Evolutionary conservation across 257 asterid species (phyloP), one percentile per base, ranked within the genome.

Genomic region (Solanum sejunctum): DNA sequence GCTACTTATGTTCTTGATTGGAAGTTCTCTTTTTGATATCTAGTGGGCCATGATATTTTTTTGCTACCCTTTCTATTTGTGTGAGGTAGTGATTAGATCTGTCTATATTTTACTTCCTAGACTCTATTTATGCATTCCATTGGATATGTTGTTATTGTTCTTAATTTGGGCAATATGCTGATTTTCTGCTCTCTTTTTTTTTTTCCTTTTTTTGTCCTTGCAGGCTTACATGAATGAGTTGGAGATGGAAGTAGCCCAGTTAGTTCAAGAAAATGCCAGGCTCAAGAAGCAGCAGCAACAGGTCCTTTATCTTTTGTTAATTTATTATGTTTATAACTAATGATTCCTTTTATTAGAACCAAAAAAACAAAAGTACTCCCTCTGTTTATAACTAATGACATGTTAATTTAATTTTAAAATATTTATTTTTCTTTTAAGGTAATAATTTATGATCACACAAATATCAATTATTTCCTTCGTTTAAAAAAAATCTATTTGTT

Each of bases 151-250:
- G 32, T 28, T 28, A 2, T 28, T 70, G 12, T 70, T 39, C 36
- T 71, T 71, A 10, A n/a, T 72, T 45, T 20, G 2, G 17, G 12
- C 45, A 23, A 23, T 49, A 49, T 23, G 26, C 8, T 45, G 32
- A 58, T 51, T 15, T 55, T 5, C 21, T 28, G 32, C 32, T 28
- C 32, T 28, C 26, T 0, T 28, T 28, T 28, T 61, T 61, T 36
- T 1, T 23, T 10, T 43, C 9, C 47, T 32, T 73, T 52, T 12
- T 55, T 18, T 18, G 1, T 28, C 1, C 16, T n/a, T 69, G 56
- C 98, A 95, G 98, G 98, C 98, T 80, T 95, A 93, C 84, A 90
- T 95, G 16, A 89, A 87, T 60, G 95, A 91, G 89, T 77, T 95
- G 60, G 97, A 93, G 83, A 60, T 87, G 28, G 94, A 92, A 90